Evolutionary conservation across 257 asterid species (phyloP), one percentile per base, ranked within the genome.

Genomic region (Solanum virginianum): DNA sequence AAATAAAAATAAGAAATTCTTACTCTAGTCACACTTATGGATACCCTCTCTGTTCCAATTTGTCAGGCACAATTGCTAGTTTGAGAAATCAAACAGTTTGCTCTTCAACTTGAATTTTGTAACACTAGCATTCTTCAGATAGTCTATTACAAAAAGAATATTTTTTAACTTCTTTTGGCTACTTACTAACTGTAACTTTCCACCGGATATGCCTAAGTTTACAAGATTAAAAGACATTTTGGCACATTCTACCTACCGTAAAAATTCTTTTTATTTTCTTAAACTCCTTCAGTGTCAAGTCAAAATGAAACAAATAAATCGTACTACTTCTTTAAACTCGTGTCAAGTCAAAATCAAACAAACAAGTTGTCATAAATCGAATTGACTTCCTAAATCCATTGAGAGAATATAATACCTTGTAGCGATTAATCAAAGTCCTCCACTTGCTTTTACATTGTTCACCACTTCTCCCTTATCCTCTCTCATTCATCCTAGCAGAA

Each of bases 361-460:
- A 60, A 57, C 26, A 57, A 57, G 20, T 57, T 1, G 13, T 8
- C 18, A 22, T 4, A 2, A 20, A 26, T 13, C 43, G 6, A 65
- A 26, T 14, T n/a, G 32, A 10, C n/a, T 66, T 14, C 16, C 72
- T 66, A 66, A 66, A 66, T 14, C 29, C 14, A 66, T 66, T 69
- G 49, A 69, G 51, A 36, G 14, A 20, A 70, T 18, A 70, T 18
- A 36, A 18, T 69, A 70, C 98, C 98, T 92, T 89, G 84, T 89
- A 95, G 43, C 91, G 85, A 71, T 39, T 75, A 32, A 93, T 91
- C 68, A 95, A 95, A 87, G 87, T 89, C 36, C 91, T 89, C 98
- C 98, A 95, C 91, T 94, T 95, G 91, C 88, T 83, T 85, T 89
- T 92, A 89, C 98, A 95, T 88, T 92, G 99, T 77, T 93, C 93